Base-by-base conservation (phyloP, 768 basidiomycete species). In the Cystofilobasidium ferigula region DNA sequence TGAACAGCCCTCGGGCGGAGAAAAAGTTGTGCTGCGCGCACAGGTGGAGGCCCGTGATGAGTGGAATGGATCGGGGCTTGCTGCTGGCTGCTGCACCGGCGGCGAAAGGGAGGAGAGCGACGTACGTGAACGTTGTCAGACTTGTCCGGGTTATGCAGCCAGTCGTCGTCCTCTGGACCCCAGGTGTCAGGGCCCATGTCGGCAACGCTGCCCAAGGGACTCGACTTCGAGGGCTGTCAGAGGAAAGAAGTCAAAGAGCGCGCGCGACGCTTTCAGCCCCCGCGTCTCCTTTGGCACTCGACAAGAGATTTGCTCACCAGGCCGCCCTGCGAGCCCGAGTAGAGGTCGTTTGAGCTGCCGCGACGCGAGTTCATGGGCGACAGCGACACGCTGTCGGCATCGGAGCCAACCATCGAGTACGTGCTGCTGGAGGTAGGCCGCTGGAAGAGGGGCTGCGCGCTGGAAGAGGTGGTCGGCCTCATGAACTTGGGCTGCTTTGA, bases 101-200 rank as follows among this genome's bases (percentile, higher is more conserved):
- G 40, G 10, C 40, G 40, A 53, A 53, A 53, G 10, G 24, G n/a
- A n/a, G 10, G 45, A 48, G 13, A n/a, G 24, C 16, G 45, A n/a
- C 45, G 16, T 24, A 54, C 51, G 4, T 54, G 2, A 10, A 54
- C 51, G 30, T 28, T 28, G 51, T 54, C 51, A 18, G 28, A 9
- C 51, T 53, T 53, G 48, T 53, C 48, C 8, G 71, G 68, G 26
- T 74, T 73, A 57, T 77, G 76, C 57, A 77, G 69, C 47, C 69
- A 67, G 64, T 77, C 76, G 48, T 75, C 73, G 18, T 72, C 61
- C 51, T 75, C 75, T 51, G 73, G 73, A 36, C 76, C 73, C 48
- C 48, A 53, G 5, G 51, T 4, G 30, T 28, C 30, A 18, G 51
- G 28, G 13, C 51, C 51, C 18, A 54, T 9, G 30, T 54, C 51